These are phyloP conservation scores for Curvularia lunata DNA, from an alignment of 2,329 filamentous ascomycete genomes.

Conservation along the genomic window DNA sequence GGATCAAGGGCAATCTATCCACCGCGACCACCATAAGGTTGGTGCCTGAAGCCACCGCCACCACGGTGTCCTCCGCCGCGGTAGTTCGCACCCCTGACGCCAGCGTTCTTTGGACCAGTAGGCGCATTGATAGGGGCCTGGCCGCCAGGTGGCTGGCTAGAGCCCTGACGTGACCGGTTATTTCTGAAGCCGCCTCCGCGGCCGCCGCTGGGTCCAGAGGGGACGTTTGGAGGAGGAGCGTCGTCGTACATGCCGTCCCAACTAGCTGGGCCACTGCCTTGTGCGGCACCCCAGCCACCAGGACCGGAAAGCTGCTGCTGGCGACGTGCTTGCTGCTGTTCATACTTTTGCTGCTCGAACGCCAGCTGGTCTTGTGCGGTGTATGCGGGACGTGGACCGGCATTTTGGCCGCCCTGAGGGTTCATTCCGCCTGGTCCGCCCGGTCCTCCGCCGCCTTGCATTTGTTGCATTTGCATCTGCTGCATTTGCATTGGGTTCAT, in stretches of 20 bases:
- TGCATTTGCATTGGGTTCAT: slow-evolving; percentile 73
- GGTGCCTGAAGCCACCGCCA: slow-evolving; percentile 38
- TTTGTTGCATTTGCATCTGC: slow-evolving; percentile 62
- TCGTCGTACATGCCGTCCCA: slow-evolving; percentile 99
- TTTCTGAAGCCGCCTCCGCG: slow-evolving; percentile 46
- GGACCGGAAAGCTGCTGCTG: slow-evolving; percentile 51
- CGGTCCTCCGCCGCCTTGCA: slow-evolving; percentile 53
- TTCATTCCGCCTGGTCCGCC: slow-evolving; percentile 40
- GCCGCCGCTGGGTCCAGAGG: slow-evolving; percentile 54
- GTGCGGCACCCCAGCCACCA: slow-evolving; percentile 55
- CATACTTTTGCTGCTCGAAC: slow-evolving; percentile 81
- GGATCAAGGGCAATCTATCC: slow-evolving; percentile 8
- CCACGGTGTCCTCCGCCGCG: slow-evolving; percentile 73
- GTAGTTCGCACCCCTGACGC: slow-evolving; percentile 89
- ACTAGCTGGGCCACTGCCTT: slow-evolving; percentile 74
- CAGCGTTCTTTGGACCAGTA: slow-evolving; percentile 94
- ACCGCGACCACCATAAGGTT: slow-evolving; percentile 40
- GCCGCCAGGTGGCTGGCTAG: slow-evolving; percentile 51
- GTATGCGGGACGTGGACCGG: slow-evolving; percentile 58
- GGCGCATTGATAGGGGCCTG: slow-evolving; percentile 78
- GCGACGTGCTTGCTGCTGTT: slow-evolving; percentile 69
- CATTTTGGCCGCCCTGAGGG: slow-evolving; percentile 28
- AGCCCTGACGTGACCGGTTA: slow-evolving; percentile 48
- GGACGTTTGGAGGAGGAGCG: slow-evolving; percentile 79
- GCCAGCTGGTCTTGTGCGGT: slow-evolving; percentile 74